Base-by-base conservation (phyloP, 2,329 filamentous ascomycete genomes). In the Calonectria hawksworthii region DNA sequence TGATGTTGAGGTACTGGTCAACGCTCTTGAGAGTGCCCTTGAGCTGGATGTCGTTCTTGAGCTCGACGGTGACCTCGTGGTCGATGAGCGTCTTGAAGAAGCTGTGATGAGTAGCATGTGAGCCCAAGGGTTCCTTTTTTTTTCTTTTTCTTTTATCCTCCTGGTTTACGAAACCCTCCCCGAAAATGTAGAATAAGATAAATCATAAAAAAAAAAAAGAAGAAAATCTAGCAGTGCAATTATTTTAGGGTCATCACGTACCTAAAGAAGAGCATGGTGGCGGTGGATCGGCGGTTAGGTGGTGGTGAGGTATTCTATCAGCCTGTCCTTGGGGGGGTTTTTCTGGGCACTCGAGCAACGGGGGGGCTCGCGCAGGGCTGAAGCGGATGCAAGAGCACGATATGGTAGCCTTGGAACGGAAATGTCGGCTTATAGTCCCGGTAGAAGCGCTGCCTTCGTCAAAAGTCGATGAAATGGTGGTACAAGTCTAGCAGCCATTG, bases 81-180 rank as follows among this genome's bases (percentile, higher is more conserved):
- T 98, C 97, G 85, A 98, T 98, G 83, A 99, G 94, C 69, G 96
- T 99, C 87, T 99, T 99, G 93, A 99, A 99, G 89, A 98, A 99
- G 88, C 95, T 97, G 83, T 26, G 32, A 23, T 30, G 32, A 38
- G 41, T 44, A n/a, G 30, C 32, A 65, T 36, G 30, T 66, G 16
- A 71, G 66, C 36, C 23, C 36, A 41, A 23, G 38, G 14, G 10
- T 61, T 36, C n/a, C 14, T n/a, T 10, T 11, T 38, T 61, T 38
- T 47, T 44, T 44, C n/a, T n/a, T 5, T 23, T n/a, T 44, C 8
- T 32, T 8, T 4, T 32, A 32, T 44, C 41, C 21, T 23, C 44
- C 9, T 4, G 4, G 44, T 23, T 47, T 13, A 23, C 21, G 44
- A 23, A 23, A 23, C 10, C 44, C 13, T n/a, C n/a, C 4, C 44